phyloP scores from a whole-genome alignment of 2,329 filamentous ascomycete species.

The Lasiodiplodia citricola region DNA sequence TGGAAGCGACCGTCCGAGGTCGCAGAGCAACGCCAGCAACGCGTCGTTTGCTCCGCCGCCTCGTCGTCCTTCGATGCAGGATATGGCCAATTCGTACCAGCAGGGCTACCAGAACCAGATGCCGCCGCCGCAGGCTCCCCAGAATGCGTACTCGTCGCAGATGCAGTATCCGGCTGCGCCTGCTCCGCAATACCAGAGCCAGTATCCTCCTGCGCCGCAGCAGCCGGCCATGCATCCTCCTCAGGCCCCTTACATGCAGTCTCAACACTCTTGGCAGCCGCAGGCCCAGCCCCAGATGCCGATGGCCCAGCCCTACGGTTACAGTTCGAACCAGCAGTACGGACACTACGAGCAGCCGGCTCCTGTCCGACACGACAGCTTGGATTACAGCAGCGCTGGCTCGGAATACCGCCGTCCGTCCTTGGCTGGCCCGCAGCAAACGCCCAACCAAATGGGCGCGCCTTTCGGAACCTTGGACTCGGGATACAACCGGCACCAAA shows the following conservation, averaged over 20 bases:
- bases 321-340: conserved; percentile 44
- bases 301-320: conserved; percentile 48
- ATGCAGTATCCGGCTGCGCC: conserved; percentile 44
- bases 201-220: conserved; percentile 37
- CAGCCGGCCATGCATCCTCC: conserved; percentile 41
- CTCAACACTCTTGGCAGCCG: conserved; percentile 40
- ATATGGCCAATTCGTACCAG: conserved; percentile 49
- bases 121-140: conserved; percentile 48
- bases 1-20: conserved; percentile 60
- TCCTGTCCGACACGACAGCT: conserved; percentile 44
- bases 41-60: conserved; percentile 40
- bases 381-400: conserved; percentile 45
- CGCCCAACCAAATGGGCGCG: conserved; percentile 40
- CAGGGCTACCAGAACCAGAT: conserved; percentile 44
- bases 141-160: conserved; percentile 42
- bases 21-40: conserved; percentile 63
- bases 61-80: conserved; percentile 53
- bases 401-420: conserved; percentile 49
- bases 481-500: conserved; percentile 45
- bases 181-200: conserved; percentile 38
- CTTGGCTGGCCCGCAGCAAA: conserved; percentile 37
- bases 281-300: conserved; percentile 42
- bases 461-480: conserved; percentile 42
- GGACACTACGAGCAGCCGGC: conserved; percentile 44
- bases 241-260: conserved; percentile 36